These are phyloP conservation scores for Actinomucor elegans DNA, from an alignment of 371 early-diverging fungal species.

Conservation along the genomic window DNA sequence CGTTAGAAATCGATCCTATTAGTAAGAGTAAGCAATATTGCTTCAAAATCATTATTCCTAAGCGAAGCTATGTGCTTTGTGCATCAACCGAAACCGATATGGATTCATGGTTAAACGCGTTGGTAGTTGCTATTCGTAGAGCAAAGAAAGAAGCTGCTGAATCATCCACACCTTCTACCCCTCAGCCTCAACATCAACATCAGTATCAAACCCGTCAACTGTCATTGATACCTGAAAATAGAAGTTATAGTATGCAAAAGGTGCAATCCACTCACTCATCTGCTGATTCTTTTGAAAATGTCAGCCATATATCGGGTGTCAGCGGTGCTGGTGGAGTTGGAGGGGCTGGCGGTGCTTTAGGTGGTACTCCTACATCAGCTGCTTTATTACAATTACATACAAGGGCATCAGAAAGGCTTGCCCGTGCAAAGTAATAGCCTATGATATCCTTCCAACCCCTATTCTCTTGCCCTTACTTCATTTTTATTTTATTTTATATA, in stretches of 20 bases:
- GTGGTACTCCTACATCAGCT: conserved; percentile 17
- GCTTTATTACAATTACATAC: conserved; percentile 14
- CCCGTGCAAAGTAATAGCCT: conserved; percentile 20
- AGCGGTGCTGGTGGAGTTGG: conserved; percentile 36
- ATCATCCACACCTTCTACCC: background rate
- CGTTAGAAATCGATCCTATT: conserved; percentile 71
- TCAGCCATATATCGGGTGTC: conserved; percentile 44
- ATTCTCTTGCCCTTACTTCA: background rate
- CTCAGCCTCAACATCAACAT: conserved; percentile 8
- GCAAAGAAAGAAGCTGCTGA: conserved; percentile 37
- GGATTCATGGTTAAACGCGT: conserved; percentile 67
- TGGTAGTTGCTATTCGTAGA: conserved; percentile 53
- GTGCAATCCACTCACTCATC: conserved; percentile 21
- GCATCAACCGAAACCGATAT: conserved; percentile 61
- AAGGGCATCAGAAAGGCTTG: conserved; percentile 26
- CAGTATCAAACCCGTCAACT: conserved; percentile 1
- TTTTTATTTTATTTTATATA: background rate
- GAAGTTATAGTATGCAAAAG: conserved; percentile 2
- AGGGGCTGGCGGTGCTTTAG: conserved; percentile 30
- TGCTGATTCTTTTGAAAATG: conserved; percentile 40
- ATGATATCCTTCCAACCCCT: too few relatives aligned
- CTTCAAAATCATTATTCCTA: conserved; percentile 76
- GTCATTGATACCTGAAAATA: conserved; percentile 29
- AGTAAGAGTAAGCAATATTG: conserved; percentile 62
- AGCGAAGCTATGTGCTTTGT: conserved; percentile 71